A percentile compares a stretch with the other conserved stretches of the same genome.
Evolutionary conservation across 2,329 filamentous ascomycete genomes (phyloP).

Genomic region (Colletotrichum trifolii): DNA sequence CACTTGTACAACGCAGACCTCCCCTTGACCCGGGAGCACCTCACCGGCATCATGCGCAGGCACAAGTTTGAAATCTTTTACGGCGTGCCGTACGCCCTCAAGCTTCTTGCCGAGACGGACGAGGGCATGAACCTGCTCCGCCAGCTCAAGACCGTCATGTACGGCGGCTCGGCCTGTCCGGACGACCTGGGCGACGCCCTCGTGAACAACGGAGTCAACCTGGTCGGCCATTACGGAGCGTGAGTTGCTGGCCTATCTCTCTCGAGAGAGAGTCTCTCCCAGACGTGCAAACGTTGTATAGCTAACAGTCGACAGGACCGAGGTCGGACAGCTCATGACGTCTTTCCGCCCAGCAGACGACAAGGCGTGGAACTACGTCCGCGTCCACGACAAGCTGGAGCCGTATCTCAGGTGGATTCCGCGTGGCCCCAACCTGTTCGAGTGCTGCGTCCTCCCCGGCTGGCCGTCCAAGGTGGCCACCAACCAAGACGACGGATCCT

Average conservation of each 20-base stretch:
- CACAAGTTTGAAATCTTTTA: conserved; percentile 65
- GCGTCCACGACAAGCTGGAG: conserved; percentile 53
- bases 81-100: conserved; percentile 72
- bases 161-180: conserved; percentile 67
- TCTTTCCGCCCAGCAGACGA: conserved; percentile 64
- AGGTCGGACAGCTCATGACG: conserved; percentile 71
- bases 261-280: too few relatives aligned
- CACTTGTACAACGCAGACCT: conserved; percentile 65
- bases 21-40: conserved; percentile 62
- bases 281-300: not conserved
- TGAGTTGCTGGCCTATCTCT: conserved; percentile 46
- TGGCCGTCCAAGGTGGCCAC: conserved; percentile 59
- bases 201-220: conserved; percentile 62
- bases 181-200: conserved; percentile 68
- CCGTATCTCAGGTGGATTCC: conserved; percentile 48
- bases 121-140: conserved; percentile 61
- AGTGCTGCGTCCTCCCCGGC: conserved; percentile 51
- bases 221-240: conserved; percentile 68
- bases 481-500: conserved; percentile 69
- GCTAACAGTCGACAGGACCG: conserved; percentile 52
- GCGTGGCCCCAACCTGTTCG: conserved; percentile 48
- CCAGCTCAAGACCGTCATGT: conserved; percentile 63
- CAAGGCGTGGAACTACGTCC: conserved; percentile 71
- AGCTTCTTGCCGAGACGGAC: conserved; percentile 68
- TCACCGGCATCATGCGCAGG: conserved; percentile 56